Base-by-base conservation (phyloP, 1,284 basidiomycete species). In the Trichosporon sp. region DNA sequence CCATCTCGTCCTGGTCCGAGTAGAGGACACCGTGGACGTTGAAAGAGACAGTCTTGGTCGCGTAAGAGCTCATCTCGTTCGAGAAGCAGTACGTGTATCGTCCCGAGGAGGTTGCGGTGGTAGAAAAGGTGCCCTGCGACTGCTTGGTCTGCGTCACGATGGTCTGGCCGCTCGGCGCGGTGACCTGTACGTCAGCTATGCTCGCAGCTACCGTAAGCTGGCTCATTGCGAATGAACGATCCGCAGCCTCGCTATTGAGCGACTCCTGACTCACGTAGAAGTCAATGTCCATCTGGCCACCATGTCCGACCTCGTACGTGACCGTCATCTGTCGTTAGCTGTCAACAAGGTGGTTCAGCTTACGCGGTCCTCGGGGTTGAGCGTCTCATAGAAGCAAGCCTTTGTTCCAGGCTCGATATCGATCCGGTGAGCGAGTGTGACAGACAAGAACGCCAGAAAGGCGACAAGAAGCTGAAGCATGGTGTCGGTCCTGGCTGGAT, bases 381-480 rank as follows among this genome's bases (percentile, higher is more conserved):
- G 85, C 79, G 95, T 92, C 82, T 99, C 96, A 77, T 96, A 98
- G 85, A 95, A 99, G 82, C 95, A 99, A 74, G 97, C 93, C 78
- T 92, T 94, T 74, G 86, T 86, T 36, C 88, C 88, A 23, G 94
- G 89, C 19, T 84, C 80, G n/a, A 86, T 76, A 61, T 85, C 84
- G 74, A 85, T 82, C 72, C 83, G 81, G 72, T 85, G 81, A 0
- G 65, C 68, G 33, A 69, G 40, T n/a, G 80, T 81, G 19, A 71
- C 57, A 3, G 69, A 67, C 4, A 74, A 62, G 56, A 72, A 64
- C 59, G 68, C 61, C 9, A 74, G 44, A 13, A 69, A 31, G 44
- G 63, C 57, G 54, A 66, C 19, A 54, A 68, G 33, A 7, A 64
- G 31, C 40, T 46, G 57, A 32, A 63, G 37, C 67, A 68, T 68